Conservation (phyloP, 2,329 filamentous ascomycete genomes). For the Fusarium mundagurra region DNA sequence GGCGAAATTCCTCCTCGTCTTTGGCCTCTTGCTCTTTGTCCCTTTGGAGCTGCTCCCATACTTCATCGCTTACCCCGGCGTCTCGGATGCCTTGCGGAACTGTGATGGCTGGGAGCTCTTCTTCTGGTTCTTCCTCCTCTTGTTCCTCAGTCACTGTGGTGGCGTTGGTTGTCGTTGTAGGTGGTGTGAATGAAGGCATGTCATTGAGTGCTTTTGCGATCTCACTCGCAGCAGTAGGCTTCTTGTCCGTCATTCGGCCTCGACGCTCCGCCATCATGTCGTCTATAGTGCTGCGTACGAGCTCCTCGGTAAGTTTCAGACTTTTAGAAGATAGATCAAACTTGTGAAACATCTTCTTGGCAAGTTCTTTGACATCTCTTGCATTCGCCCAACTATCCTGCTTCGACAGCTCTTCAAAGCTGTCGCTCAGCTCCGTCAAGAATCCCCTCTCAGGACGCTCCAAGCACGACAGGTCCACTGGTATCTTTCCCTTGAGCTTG, state of each 20-base stretch:
- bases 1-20: slow-evolving; percentile 50
- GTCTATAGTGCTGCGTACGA: slow-evolving; percentile 29
- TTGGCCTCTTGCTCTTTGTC: slow-evolving; percentile 56
- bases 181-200: background rate
- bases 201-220: rapidly evolving
- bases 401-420: slow-evolving; percentile 53
- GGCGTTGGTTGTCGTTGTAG: background rate
- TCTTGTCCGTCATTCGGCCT: slow-evolving; percentile 23
- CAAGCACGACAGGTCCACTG: slow-evolving; percentile 40
- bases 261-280: slow-evolving; percentile 37
- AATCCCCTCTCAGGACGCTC: slow-evolving; percentile 30
- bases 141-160: background rate
- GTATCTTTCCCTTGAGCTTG: slow-evolving; percentile 28
- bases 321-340: slow-evolving; percentile 23
- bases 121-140: background rate
- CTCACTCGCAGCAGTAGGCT: background rate
- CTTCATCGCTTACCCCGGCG: slow-evolving; percentile 64
- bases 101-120: background rate
- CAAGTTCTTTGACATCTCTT: slow-evolving; percentile 67
- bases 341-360: slow-evolving; percentile 58
- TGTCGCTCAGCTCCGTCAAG: slow-evolving; percentile 5
- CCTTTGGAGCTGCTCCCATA: slow-evolving; percentile 68
- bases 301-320: slow-evolving; percentile 29
- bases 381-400: slow-evolving; percentile 70
- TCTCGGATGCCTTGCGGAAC: slow-evolving; percentile 55